Base-by-base conservation (phyloP, 2,329 filamentous ascomycete species). In the Hirsutella thompsonii region DNA sequence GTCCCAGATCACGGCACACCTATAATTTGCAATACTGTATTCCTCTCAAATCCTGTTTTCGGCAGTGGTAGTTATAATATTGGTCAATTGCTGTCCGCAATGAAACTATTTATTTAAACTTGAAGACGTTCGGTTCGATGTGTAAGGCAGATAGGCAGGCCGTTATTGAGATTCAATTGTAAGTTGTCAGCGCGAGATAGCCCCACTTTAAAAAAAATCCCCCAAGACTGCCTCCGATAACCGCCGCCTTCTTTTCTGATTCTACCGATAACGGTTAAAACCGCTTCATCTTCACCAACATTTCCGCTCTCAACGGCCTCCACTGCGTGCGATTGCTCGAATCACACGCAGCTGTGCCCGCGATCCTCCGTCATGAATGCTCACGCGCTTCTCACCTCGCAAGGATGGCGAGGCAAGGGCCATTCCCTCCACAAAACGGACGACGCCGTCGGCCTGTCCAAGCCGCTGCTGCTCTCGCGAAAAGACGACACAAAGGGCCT, bases 381-480 rank as follows among this genome's bases (percentile, higher is more conserved):
- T 42, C 74, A 83, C 59, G 82, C 82, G 52, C 81, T 92, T 52
- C 79, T 96, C 51, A 79, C 80, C 50, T 75, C 79, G 51, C 88
- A 94, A 61, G 90, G 90, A 58, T 96, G 90, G 90, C 79, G 82
- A 44, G 90, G 90, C 49, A 76, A 79, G 30, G 90, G 90, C 47
- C 86, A 94, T 62, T 86, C 88, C 1, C 80, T 96, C 20, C 88
- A 94, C 56, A 75, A 81, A 46, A 78, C 69, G 16, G 70, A 75
- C 66, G 79, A 82, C 57, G 69, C 72, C 39, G 81, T 81, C 46
- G 90, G 90, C 35, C 79, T 96, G 41, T 78, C 80, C 20, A 84
- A 83, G 51, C 90, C 90, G 5, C 73, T 96, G 21, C 77, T 94
- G 30, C 74, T 94, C 42, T 79, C 83, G 44, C 81, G 84, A 52